Evolutionary conservation across 495 filamentous ascomycete species (phyloP), one percentile per base, ranked within the genome.

Genomic region (Physcia stellaris): DNA sequence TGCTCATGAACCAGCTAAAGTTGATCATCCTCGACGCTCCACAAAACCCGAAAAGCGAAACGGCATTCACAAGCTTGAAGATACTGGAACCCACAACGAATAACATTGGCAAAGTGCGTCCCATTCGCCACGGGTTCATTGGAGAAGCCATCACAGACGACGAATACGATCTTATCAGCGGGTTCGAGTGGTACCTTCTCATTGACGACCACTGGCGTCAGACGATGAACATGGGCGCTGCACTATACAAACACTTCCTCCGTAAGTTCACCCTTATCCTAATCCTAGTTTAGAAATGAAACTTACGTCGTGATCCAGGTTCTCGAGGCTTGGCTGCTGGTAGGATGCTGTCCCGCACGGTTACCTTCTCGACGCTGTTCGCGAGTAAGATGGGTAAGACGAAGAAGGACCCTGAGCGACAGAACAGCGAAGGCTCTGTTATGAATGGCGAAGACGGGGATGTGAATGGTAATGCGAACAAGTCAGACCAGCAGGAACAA

Each of bases 131-230:
- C 17, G 73, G 77, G 41, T 76, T 83, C 46, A 75, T 84, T 18
- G 78, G 77, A 13, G 68, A 73, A 4, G 64, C 72, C 28, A 51
- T 74, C 12, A 68, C 73, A 11, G 54, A 58, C 11, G 57, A 71
- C 35, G 84, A 94, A 41, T 71, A 81, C 33, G 60, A 70, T 29
- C 61, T 94, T 41, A 85, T 95, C 35, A 70, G 78, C 26, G 75
- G 79, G 38, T 55, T 94, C 39, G 82, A 93, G 48, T 98, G 90
- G 90, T 78, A 84, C 52, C 57, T 82, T 42, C 61, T 79, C 32
- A 64, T 84, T 11, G 75, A 80, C 19, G 77, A 69, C 1, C 65
- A 83, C 39, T 85, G 81, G 68, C 54, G 63, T 20, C 68, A 81
- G 42, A 80, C 85, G 2, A 85, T 87, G 57, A 46, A 61, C 12